Base-by-base conservation (phyloP, 2,329 filamentous ascomycete species). In the Hymenoscyphus repandus region DNA sequence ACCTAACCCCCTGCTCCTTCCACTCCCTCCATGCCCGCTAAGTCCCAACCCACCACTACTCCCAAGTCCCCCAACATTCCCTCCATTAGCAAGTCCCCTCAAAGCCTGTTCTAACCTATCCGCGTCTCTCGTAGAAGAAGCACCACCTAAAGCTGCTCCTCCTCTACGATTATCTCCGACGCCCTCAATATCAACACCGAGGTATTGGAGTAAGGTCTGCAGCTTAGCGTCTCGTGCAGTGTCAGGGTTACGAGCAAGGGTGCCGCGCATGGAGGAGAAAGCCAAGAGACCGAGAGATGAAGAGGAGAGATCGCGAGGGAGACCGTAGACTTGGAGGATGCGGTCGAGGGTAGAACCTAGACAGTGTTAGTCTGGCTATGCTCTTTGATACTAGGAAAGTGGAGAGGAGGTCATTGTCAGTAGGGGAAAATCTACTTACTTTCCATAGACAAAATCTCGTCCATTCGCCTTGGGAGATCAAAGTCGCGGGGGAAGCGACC, bases 401-500 rank as follows among this genome's bases (percentile, higher is more conserved):
- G 3, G 32, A 36, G 9, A 34, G 4, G 31, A 18, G 5, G 31
- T 34, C 7, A 36, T 10, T 12, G 15, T 22, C 3, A 20, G 22
- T 38, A 39, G 32, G 18, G 18, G 11, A 18, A 31, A 11, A 47
- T 17, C 15, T n/a, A 52, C 56, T 15, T 52, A 62, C 59, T 38
- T 11, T 58, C 50, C 45, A 59, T 53, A 13, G 11, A 12, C 12
- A 56, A n/a, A 32, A 63, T 50, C 22, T 57, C 53, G 7, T 60
- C 47, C 6, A 63, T 18, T 7, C 40, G 31, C 31, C 43, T 43
- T 6, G 59, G 61, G 2, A 20, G 31, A 10, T 59, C 47, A 40
- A 63, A 63, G 6, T 55, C 56, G 5, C 44, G n/a, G 2, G 59
- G 58, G 11, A 49, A 60, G 2, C 37, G n/a, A 0, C 56, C 54